Conservation (phyloP, 495 filamentous ascomycete species). For the Podospora tetraspora region DNA sequence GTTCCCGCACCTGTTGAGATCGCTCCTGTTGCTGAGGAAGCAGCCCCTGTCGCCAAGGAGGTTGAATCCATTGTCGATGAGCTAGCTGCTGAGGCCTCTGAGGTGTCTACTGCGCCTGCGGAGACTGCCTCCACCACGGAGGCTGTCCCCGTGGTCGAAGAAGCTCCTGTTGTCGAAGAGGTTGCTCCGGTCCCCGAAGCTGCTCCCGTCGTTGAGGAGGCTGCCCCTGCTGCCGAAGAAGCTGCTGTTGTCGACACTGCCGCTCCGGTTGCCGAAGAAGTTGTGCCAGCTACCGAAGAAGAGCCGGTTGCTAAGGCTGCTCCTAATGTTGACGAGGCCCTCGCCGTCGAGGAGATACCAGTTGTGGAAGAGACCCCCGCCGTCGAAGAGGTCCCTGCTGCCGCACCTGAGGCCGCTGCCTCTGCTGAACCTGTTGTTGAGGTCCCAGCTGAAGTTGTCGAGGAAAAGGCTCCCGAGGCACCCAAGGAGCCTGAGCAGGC, state of each 20-base stretch:
- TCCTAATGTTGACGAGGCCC: neutral
- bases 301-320: neutral
- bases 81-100: conserved; percentile 12
- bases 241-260: conserved; percentile 14
- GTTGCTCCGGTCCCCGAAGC: neutral
- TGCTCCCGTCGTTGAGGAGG: conserved; percentile 8
- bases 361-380: conserved; percentile 13
- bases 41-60: conserved; percentile 12
- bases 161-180: neutral
- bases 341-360: conserved; percentile 4
- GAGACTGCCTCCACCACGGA: conserved; percentile 19
- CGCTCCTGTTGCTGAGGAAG: neutral
- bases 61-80: conserved; percentile 6
- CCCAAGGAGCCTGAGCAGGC: neutral
- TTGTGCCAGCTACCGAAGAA: neutral
- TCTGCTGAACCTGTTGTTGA: neutral
- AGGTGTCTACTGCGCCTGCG: neutral
- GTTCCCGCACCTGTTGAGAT: conserved; percentile 4
- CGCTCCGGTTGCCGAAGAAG: neutral
- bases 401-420: neutral
- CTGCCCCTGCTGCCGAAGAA: conserved; percentile 3
- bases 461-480: neutral
- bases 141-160: conserved; percentile 6
- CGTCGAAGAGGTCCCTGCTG: conserved; percentile 10
- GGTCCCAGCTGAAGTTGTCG: neutral